A percentile compares a stretch with the other conserved stretches of the same genome.
Conservation (phyloP, 202 grass and related monocot genomes). For the Hordeum pubiflorum region DNA sequence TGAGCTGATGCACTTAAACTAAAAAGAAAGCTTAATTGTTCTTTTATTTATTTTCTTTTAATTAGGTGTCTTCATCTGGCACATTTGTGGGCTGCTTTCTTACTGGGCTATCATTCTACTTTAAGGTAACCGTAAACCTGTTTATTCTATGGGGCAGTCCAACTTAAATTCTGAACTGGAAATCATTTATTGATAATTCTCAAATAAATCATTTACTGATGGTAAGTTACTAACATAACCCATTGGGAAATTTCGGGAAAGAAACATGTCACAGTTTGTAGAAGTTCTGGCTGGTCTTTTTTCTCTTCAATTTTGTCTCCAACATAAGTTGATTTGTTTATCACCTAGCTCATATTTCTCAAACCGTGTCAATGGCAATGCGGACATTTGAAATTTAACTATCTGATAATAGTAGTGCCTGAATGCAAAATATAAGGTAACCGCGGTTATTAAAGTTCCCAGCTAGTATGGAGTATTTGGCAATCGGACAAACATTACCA, state of each 20-base stretch:
- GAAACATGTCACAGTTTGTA: neutral
- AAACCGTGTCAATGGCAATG: too few species aligned
- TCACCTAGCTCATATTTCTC: neutral
- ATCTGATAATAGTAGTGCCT: neutral
- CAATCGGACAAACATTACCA: neutral
- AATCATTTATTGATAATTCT: neutral
- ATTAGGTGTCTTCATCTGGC: slow-evolving; percentile 53
- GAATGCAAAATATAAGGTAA: neutral
- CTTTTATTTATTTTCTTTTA: neutral
- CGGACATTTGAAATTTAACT: neutral
- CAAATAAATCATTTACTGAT: neutral
- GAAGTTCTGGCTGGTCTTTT: neutral
- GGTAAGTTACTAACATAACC: neutral
- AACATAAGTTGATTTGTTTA: neutral
- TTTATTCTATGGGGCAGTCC: neutral
- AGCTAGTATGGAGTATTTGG: neutral
- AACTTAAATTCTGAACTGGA: neutral
- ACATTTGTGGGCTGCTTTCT: slow-evolving; percentile 51
- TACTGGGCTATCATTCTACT: slow-evolving; percentile 54
- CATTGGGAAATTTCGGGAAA: neutral
- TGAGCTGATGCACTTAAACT: neutral
- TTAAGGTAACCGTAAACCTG: slow-evolving; percentile 40
- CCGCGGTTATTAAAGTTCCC: neutral
- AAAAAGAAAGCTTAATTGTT: neutral
- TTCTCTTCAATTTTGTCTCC: neutral